Percentiles rank a stretch among this genome's conserved stretches.
Conservation (phyloP, 768 basidiomycete species). For the Psilocybe cubensis region DNA sequence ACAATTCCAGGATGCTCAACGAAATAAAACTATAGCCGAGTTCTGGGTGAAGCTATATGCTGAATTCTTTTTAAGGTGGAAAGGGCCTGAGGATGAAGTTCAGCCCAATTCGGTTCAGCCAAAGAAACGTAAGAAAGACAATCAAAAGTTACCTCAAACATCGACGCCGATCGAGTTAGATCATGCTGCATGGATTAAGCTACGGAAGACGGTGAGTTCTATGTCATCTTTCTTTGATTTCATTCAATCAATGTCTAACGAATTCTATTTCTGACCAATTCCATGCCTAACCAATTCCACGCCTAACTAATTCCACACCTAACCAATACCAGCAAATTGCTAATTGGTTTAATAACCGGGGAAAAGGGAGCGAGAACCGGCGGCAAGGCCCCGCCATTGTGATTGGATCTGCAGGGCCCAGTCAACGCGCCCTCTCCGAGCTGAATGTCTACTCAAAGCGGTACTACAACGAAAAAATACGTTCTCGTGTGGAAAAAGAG, state of each 20-base stretch:
- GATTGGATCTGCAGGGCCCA: neutral
- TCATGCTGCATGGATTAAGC: neutral
- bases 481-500: neutral
- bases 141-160: neutral
- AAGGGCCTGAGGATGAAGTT: neutral
- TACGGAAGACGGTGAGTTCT: neutral
- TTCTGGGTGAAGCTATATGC: neutral
- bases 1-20: neutral
- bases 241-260: neutral
- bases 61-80: neutral
- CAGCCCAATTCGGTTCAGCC: neutral
- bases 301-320: too few species aligned
- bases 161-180: neutral
- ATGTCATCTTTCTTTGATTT: neutral
- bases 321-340: neutral
- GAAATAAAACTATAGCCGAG: neutral
- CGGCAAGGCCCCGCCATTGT: neutral
- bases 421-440: constrained; percentile 3
- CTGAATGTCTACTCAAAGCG: neutral
- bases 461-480: neutral
- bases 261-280: too few species aligned
- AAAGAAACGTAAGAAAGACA: neutral
- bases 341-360: neutral
- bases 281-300: too few species aligned
- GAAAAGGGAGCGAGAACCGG: neutral